A percentile compares a stretch with the other conserved stretches of the same genome.
These are phyloP conservation scores for Ambrosiella cleistominuta DNA, from an alignment of 2,329 filamentous ascomycete species.

Conservation along the genomic window DNA sequence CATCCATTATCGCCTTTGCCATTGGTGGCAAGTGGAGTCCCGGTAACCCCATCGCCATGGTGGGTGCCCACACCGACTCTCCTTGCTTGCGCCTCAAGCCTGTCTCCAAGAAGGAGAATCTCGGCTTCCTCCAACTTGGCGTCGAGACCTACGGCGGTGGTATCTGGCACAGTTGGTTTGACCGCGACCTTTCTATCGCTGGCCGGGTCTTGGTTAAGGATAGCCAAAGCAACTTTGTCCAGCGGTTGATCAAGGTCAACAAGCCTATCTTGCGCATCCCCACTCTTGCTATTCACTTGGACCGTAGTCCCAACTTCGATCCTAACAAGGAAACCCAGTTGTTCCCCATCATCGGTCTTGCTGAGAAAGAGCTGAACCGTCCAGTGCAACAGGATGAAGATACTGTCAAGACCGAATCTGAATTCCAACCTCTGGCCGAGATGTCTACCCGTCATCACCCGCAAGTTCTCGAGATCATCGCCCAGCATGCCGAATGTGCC, in stretches of 20 bases:
- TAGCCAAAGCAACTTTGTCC: constrained; percentile 54
- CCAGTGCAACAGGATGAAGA: constrained; percentile 22
- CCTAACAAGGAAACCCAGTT: constrained; percentile 97
- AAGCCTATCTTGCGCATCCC: constrained; percentile 82
- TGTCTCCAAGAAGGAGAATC: constrained; percentile 70
- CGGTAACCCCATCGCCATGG: constrained; percentile 79
- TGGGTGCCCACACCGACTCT: constrained; percentile 92
- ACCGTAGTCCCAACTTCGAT: constrained; percentile 68
- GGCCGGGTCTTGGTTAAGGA: constrained; percentile 71
- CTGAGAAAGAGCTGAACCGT: constrained; percentile 71
- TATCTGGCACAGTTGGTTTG: constrained; percentile 97
- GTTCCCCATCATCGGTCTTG: constrained; percentile 80
- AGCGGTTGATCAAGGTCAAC: constrained; percentile 79
- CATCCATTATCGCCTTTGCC: constrained; percentile 82
- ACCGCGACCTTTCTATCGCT: constrained; percentile 80
- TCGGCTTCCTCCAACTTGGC: constrained; percentile 83
- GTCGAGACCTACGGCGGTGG: constrained; percentile 95
- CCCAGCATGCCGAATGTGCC: constrained; percentile 54
- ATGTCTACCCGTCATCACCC: constrained; percentile 77
- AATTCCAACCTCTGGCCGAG: constrained; percentile 58
- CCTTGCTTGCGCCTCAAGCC: constrained; percentile 86
- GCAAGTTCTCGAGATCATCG: constrained; percentile 69
- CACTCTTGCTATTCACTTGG: constrained; percentile 83
- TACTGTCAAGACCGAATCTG: constrained; percentile 25
- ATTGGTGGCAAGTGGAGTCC: constrained; percentile 82